phyloP scores from a whole-genome alignment of 768 basidiomycete genomes.

The Trametes gibbosa region DNA sequence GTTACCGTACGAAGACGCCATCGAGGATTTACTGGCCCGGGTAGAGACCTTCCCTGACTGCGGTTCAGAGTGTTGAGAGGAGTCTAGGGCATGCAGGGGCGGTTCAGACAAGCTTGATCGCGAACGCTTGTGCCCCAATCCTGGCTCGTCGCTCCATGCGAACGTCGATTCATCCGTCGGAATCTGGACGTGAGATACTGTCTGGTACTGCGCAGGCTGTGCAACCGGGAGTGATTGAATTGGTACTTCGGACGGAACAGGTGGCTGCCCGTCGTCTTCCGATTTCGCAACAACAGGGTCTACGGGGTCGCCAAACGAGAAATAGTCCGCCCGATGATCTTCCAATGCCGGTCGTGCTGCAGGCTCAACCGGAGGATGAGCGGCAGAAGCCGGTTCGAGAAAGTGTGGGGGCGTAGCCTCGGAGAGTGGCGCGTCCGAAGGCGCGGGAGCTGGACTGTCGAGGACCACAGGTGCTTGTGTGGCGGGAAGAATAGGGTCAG shows the following conservation, averaged over 20 bases:
- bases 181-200: slow-evolving; percentile 21
- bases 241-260: neutral
- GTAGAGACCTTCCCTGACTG: slow-evolving; percentile 16
- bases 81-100: neutral
- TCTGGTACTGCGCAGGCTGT: slow-evolving; percentile 8
- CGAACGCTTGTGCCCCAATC: slow-evolving; percentile 12
- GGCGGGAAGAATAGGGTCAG: slow-evolving; percentile 17
- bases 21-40: slow-evolving; percentile 24
- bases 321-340: slow-evolving; percentile 22
- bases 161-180: slow-evolving; percentile 21
- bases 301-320: slow-evolving; percentile 19
- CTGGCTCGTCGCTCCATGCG: slow-evolving; percentile 25
- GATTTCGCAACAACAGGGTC: slow-evolving; percentile 17
- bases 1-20: slow-evolving; percentile 29
- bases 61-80: neutral
- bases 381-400: neutral
- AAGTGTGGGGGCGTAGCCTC: neutral
- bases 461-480: neutral
- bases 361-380: neutral
- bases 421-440: neutral
- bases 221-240: slow-evolving; percentile 23
- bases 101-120: slow-evolving; percentile 13
- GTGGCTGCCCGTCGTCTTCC: neutral
- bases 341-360: slow-evolving; percentile 4
- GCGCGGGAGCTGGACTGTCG: neutral